Base-by-base conservation (phyloP, 805 yeast species). In the Nakazawaea anatomiae region DNA sequence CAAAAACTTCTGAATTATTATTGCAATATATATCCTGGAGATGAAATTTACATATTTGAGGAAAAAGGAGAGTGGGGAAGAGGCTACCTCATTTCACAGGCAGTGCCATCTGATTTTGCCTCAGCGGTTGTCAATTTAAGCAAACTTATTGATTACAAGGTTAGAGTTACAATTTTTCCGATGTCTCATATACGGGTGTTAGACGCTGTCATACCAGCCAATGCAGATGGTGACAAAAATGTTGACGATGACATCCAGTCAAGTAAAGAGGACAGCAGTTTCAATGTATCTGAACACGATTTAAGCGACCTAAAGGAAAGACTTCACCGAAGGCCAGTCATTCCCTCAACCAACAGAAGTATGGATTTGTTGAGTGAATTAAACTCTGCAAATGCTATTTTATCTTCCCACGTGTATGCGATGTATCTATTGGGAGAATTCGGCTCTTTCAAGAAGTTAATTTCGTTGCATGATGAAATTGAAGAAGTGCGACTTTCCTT, bases 11-110 rank as follows among this genome's bases (percentile, higher is more conserved):
- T 68, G 3, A 63, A 63, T 32, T 68, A 71, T 54, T 76, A 73
- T 65, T 71, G 70, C 53, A 79, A 85, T 62, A 64, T 85, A 44
- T 84, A 80, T 60, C 83, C 84, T 25, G 96, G 96, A 36, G 95
- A 88, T 65, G 88, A 84, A 55, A 81, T 86, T 34, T 87, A 77
- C 63, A 70, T 87, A 18, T 86, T 88, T 61, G 96, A 89, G 61
- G 69, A 76, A 45, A 72, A 77, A 64, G 65, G 69, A 25, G 76
- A 76, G 54, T 89, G 96, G 96, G 89, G 83, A 28, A 74, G 96
- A 58, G 96, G 90, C 10, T 89, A 89, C 64, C 73, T 80, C 4
- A 69, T 85, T 36, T 70, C 84, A 39, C 76, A 82, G 52, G 91
- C 95, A 6, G 68, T 82, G 49, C 92, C 92, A 1, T 74, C 80